Conservation (phyloP, 768 basidiomycete species). For the Tricholoma flavovirens region DNA sequence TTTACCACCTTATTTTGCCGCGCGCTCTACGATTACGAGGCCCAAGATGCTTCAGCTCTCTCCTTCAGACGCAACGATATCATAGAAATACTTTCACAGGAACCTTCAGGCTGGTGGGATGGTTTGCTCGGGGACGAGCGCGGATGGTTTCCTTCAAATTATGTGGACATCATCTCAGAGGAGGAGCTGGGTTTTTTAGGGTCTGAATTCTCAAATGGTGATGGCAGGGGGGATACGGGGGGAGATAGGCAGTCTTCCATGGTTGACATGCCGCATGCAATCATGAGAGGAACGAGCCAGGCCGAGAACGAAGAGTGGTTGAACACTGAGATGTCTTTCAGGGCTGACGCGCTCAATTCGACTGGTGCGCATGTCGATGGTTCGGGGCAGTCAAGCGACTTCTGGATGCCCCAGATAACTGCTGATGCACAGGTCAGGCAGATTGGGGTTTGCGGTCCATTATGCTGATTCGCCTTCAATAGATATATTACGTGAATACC, state of each 20-base stretch:
- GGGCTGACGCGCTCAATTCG: slow-evolving; percentile 29
- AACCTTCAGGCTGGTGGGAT: slow-evolving; percentile 98
- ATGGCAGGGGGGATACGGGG: slow-evolving; percentile 18
- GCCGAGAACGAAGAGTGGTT: slow-evolving; percentile 54
- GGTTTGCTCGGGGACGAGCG: slow-evolving; percentile 84
- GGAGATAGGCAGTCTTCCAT: slow-evolving; percentile 26
- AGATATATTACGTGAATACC: slow-evolving; percentile 97
- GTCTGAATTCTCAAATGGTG: slow-evolving; percentile 39
- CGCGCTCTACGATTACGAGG: slow-evolving; percentile 87
- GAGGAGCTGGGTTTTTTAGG: slow-evolving; percentile 61
- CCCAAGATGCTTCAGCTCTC: slow-evolving; percentile 83
- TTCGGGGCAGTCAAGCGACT: slow-evolving; percentile 58
- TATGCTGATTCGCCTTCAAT: neutral
- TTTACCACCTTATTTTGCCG: slow-evolving; percentile 80
- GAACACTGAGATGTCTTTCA: slow-evolving; percentile 37
- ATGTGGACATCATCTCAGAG: slow-evolving; percentile 73
- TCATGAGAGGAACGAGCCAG: slow-evolving; percentile 35
- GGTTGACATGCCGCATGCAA: slow-evolving; percentile 45
- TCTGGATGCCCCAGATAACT: slow-evolving; percentile 88
- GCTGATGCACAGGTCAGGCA: slow-evolving; percentile 71
- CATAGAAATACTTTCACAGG: slow-evolving; percentile 87
- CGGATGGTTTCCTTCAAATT: slow-evolving; percentile 98
- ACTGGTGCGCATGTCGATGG: slow-evolving; percentile 23
- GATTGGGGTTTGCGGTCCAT: neutral
- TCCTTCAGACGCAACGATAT: slow-evolving; percentile 84